Percentiles rank a stretch among this genome's conserved stretches.
Conservation (phyloP, 768 basidiomycete genomes). For the Dioszegia hungarica region DNA sequence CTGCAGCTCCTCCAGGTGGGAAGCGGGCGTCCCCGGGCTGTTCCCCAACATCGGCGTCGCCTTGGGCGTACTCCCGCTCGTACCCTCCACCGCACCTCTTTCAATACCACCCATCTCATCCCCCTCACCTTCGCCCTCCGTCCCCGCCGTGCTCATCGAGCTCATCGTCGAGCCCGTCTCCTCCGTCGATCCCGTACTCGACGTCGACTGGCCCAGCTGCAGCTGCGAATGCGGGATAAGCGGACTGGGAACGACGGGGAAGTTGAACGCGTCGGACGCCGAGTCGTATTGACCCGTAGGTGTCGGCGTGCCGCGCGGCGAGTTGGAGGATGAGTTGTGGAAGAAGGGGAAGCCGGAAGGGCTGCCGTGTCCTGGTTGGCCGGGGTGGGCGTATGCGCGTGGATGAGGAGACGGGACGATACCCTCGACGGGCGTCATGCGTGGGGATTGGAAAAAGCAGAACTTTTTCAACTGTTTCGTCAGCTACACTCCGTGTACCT, state of each 20-base stretch:
- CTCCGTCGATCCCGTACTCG: too few relatives aligned
- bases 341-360: slow-evolving; percentile 41
- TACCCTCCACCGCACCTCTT: too few relatives aligned
- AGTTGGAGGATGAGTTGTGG: slow-evolving; percentile 11
- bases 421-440: slow-evolving; percentile 30
- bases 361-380: slow-evolving; percentile 16
- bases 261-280: slow-evolving; percentile 29
- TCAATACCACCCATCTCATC: too few relatives aligned
- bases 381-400: slow-evolving; percentile 10
- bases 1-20: background rate
- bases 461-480: slow-evolving; percentile 41
- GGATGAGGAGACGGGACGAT: slow-evolving; percentile 1
- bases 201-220: background rate
- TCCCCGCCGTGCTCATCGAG: too few relatives aligned
- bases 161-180: too few relatives aligned
- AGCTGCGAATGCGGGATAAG: too few relatives aligned
- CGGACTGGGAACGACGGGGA: background rate
- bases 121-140: too few relatives aligned
- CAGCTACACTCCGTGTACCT: background rate
- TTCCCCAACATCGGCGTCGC: background rate
- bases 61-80: background rate
- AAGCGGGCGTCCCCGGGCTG: background rate
- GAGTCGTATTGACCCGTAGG: slow-evolving; percentile 26
- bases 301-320: slow-evolving; percentile 25
- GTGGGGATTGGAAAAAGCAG: slow-evolving; percentile 47